Evolutionary conservation across 805 yeast species (phyloP).

Genomic region (Wickerhamiella vanderwaltii): DNA sequence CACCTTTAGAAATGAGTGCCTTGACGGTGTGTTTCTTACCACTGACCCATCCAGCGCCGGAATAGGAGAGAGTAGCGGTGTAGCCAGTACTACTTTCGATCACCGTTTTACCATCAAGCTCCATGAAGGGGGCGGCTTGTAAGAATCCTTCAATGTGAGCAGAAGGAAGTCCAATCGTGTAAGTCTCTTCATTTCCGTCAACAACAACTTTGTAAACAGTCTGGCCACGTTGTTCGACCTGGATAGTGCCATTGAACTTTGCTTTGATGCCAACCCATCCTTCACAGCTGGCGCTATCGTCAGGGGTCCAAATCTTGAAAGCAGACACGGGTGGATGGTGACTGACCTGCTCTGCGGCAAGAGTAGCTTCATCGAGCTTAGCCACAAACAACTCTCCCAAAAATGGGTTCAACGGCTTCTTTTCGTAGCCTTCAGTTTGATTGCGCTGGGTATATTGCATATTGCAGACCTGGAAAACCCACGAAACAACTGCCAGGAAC

Average conservation of each 20-base stretch:
- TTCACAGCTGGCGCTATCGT: slow-evolving; percentile 54
- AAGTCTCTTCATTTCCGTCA: slow-evolving; percentile 51
- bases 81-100: slow-evolving; percentile 77
- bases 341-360: slow-evolving; percentile 84
- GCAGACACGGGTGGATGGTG: slow-evolving; percentile 99
- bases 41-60: slow-evolving; percentile 88
- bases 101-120: slow-evolving; percentile 76
- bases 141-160: slow-evolving; percentile 89
- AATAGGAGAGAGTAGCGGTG: slow-evolving; percentile 57
- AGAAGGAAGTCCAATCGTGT: slow-evolving; percentile 80
- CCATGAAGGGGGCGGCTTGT: slow-evolving; percentile 87
- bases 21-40: slow-evolving; percentile 92
- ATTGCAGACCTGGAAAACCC: slow-evolving; percentile 85
- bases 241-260: slow-evolving; percentile 64
- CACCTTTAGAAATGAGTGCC: slow-evolving; percentile 58
- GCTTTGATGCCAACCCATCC: slow-evolving; percentile 89
- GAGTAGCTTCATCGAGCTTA: slow-evolving; percentile 67
- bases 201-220: slow-evolving; percentile 45
- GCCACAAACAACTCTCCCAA: slow-evolving; percentile 91
- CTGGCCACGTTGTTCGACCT: slow-evolving; percentile 87
- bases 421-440: slow-evolving; percentile 88
- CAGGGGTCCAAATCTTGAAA: slow-evolving; percentile 65
- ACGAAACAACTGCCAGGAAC: slow-evolving; percentile 67
- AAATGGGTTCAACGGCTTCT: slow-evolving; percentile 94
- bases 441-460: slow-evolving; percentile 90